These are phyloP conservation scores for Aspergillus hiratsukae DNA, from an alignment of 2,329 filamentous ascomycete species.

Conservation along the genomic window DNA sequence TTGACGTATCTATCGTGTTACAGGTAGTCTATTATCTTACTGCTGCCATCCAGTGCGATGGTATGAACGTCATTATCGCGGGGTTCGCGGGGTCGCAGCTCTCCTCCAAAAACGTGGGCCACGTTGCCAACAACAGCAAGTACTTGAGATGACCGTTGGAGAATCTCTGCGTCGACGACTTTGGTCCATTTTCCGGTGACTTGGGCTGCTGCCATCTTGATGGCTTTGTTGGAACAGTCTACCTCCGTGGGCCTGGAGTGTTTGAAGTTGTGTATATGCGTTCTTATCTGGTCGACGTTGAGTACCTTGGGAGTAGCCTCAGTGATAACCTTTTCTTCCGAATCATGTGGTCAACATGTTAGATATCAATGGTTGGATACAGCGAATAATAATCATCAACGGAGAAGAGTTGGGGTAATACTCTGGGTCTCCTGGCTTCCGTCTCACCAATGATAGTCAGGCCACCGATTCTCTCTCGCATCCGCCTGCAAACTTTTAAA, in stretches of 20 bases:
- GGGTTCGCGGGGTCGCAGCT: slow-evolving; percentile 61
- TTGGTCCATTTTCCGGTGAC: slow-evolving; percentile 18
- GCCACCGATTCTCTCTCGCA: background rate
- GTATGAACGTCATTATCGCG: slow-evolving; percentile 70
- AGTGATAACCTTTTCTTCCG: background rate
- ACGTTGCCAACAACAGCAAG: slow-evolving; percentile 56
- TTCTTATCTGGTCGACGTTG: background rate
- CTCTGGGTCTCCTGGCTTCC: too few relatives aligned
- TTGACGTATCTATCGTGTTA: background rate
- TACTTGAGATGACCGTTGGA: slow-evolving; percentile 65
- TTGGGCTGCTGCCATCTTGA: slow-evolving; percentile 1
- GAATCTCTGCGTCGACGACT: slow-evolving; percentile 16
- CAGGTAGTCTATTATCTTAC: slow-evolving; percentile 6
- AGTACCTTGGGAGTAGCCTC: background rate
- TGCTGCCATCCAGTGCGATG: slow-evolving; percentile 46
- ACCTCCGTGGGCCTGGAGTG: background rate
- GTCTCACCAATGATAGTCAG: background rate
- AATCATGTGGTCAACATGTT: background rate
- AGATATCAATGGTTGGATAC: too few relatives aligned
- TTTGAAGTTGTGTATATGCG: background rate
- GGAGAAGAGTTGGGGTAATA: too few relatives aligned
- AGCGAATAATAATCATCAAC: too few relatives aligned
- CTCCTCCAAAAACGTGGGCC: slow-evolving; percentile 74
- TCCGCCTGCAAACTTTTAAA: background rate
- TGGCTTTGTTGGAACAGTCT: background rate